phyloP scores from a whole-genome alignment of 1,284 basidiomycete genomes.

The Ustilago xerochloae region DNA sequence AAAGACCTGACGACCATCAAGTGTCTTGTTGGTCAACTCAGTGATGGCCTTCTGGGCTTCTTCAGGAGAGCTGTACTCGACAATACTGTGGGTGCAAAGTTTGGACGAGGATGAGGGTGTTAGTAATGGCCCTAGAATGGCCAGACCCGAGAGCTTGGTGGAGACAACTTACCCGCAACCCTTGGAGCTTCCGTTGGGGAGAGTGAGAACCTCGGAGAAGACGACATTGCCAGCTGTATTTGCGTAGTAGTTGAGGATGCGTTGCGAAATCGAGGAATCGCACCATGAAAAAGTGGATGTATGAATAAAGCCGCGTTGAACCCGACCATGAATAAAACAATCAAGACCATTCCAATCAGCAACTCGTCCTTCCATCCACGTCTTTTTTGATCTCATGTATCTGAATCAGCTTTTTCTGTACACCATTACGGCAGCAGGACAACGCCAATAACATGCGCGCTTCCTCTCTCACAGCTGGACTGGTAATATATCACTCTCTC shows the following conservation, averaged over 20 bases:
- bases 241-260: background rate
- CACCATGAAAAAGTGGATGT: background rate
- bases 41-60: conserved; percentile 60
- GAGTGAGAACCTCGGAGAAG: conserved; percentile 97
- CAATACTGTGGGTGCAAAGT: conserved; percentile 45
- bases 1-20: conserved; percentile 92
- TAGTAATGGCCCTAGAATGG: background rate
- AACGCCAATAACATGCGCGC: background rate
- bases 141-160: too few species aligned
- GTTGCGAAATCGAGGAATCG: too few species aligned
- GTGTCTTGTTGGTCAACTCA: conserved; percentile 75
- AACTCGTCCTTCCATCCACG: conserved; percentile 19
- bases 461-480: background rate
- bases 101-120: too few species aligned
- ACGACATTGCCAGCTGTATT: conserved; percentile 77
- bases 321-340: conserved; percentile 29
- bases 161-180: conserved; percentile 75
- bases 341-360: conserved; percentile 44
- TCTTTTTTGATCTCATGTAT: background rate
- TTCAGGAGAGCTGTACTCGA: conserved; percentile 56
- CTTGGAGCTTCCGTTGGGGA: conserved; percentile 94
- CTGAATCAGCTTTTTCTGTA: conserved; percentile 5
- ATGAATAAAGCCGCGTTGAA: background rate
- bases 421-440: background rate
- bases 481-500: too few species aligned